These are phyloP conservation scores for Mycena pura DNA, from an alignment of 768 basidiomycete species.

Conservation along the genomic window DNA sequence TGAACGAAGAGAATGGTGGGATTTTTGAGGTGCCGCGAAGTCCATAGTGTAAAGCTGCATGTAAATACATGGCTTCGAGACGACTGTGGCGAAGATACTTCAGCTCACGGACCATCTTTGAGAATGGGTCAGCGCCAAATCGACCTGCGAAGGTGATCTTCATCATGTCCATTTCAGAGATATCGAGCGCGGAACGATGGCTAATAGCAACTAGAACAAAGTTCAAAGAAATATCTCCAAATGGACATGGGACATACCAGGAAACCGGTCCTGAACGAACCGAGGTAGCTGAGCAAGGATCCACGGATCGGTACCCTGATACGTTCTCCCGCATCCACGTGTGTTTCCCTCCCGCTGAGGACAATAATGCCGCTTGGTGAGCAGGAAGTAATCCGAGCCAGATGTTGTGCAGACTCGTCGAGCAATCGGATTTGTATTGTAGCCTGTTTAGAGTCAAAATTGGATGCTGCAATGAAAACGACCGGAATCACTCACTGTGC, in stretches of 20 bases:
- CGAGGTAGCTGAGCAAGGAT: slow-evolving; percentile 14
- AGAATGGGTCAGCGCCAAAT: slow-evolving; percentile 24
- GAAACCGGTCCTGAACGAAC: slow-evolving; percentile 23
- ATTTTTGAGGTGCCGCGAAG: slow-evolving; percentile 6
- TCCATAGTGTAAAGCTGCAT: slow-evolving; percentile 13
- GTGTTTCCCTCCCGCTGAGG: neutral
- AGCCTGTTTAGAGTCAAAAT: neutral
- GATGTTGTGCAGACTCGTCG: slow-evolving; percentile 13
- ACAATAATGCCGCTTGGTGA: slow-evolving; percentile 17
- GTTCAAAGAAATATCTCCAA: too few relatives aligned
- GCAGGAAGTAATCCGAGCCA: slow-evolving; percentile 18
- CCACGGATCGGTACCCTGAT: slow-evolving; percentile 22
- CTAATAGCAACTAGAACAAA: slow-evolving; percentile 11
- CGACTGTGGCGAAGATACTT: slow-evolving; percentile 16
- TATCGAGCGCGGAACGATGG: slow-evolving; percentile 18
- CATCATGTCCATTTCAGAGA: slow-evolving; percentile 18
- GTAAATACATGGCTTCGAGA: slow-evolving; percentile 25
- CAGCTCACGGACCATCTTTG: slow-evolving; percentile 24
- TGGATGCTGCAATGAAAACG: neutral
- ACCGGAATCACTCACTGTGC: slow-evolving; percentile 1
- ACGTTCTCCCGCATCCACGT: slow-evolving; percentile 18
- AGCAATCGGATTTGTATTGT: slow-evolving; percentile 18
- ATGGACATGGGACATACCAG: slow-evolving; percentile 10
- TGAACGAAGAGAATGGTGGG: slow-evolving; percentile 20
- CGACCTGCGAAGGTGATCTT: slow-evolving; percentile 17